Evolutionary conservation across 2,329 filamentous ascomycete species (phyloP), one percentile per base, ranked within the genome.

Genomic region (Beauveria medogensis): DNA sequence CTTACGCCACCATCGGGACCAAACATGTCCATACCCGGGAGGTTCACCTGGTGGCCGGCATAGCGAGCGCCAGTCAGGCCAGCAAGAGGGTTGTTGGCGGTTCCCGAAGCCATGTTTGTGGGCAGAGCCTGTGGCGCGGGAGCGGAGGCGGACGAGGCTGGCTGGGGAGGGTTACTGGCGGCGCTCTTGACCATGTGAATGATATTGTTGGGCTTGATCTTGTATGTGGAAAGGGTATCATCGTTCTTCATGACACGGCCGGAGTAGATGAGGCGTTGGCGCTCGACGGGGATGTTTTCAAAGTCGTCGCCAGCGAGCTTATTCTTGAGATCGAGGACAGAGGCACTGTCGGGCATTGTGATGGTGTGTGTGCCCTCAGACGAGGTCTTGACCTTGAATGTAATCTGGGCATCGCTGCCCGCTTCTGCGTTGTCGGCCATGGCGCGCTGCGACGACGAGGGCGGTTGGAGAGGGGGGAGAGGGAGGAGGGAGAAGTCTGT

Each of bases 311-410:
- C 83, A 5, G 92, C 85, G 44, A 99, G 86, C 80, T 93, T 96
- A 64, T 83, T 84, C 82, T 99, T 99, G 68, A 99, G 83, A 64
- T 97, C 92, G 61, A 84, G 81, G 48, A 97, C 88, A 8, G 88
- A 89, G 54, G 88, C 90, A 41, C 85, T 83, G 66, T 89, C 82
- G 62, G 89, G 76, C 70, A 97, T 87, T 61, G 91, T 95, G 72
- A 99, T 80, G 57, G 84, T 87, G 71, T 91, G 92, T 74, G 89
- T 91, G 72, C 84, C 86, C 72, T 97, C 92, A 68, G 87, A 89
- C n/a, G 91, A 92, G n/a, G 91, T 90, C 80, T 97, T 99, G 76
- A 99, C 88, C 78, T 92, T 94, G 84, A 99, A 97, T 74, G 90
- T 96, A 77, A 99, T 79, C 69, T 92, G 87, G 69, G 87, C 78